Evolutionary conservation across 2,329 filamentous ascomycete genomes (phyloP).

Genomic region (Botryosphaeria dothidea): DNA sequence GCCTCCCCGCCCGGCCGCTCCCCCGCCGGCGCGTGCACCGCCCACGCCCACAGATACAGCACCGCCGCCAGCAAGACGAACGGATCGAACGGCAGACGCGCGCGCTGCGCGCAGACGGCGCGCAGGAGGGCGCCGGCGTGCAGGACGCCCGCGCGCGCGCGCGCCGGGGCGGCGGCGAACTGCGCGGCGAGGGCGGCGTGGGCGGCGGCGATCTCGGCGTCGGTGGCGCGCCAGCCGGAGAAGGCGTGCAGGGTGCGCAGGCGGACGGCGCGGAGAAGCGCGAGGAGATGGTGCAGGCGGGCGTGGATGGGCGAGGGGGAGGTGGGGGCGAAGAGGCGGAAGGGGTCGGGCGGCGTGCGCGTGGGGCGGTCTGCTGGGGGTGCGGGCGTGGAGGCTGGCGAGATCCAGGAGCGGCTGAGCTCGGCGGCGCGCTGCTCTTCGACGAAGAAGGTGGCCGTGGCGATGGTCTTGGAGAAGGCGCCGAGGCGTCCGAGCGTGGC

Average conservation of each 20-base stretch:
- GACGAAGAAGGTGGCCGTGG: neutral
- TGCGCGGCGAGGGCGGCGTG: neutral
- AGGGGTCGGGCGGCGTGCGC: too few species aligned
- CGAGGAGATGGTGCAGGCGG: neutral
- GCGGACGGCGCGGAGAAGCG: neutral
- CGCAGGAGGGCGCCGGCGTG: neutral
- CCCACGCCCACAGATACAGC: neutral
- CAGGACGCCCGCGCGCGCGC: neutral
- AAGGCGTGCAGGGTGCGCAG: neutral
- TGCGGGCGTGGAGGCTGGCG: neutral
- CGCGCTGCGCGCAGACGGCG: neutral
- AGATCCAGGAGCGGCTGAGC: neutral
- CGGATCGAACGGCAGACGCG: neutral
- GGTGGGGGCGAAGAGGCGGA: neutral
- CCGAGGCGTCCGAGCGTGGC: neutral
- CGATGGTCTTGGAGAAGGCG: neutral
- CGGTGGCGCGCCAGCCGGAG: neutral
- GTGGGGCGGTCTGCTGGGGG: neutral
- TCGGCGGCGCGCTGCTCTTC: neutral
- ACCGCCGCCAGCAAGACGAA: neutral
- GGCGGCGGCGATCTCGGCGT: neutral
- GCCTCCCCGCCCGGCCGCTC: neutral
- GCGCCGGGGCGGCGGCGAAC: neutral
- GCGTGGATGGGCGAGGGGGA: neutral
- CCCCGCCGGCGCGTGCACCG: neutral